A percentile compares a stretch with the other conserved stretches of the same genome.
Evolutionary conservation across 2,329 filamentous ascomycete species (phyloP).

Genomic region (Aspergillus sp.): DNA sequence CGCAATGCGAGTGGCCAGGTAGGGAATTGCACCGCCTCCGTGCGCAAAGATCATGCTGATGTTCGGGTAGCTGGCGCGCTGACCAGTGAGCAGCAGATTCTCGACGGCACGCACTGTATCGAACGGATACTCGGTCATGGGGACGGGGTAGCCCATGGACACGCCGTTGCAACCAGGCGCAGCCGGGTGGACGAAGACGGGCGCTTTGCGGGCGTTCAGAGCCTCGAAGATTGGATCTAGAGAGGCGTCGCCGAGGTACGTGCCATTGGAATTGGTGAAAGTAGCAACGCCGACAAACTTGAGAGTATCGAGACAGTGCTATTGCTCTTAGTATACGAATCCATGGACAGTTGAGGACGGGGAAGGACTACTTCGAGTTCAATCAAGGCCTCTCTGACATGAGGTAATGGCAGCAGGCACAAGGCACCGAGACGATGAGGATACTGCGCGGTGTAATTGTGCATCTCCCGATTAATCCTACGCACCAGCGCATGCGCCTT

Average conservation of each 20-base stretch:
- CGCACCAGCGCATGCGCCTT: neutral
- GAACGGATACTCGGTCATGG: conserved; percentile 27
- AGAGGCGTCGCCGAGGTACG: neutral
- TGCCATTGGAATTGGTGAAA: neutral
- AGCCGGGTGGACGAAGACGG: neutral
- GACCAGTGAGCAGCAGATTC: conserved; percentile 21
- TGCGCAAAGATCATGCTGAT: conserved; percentile 25
- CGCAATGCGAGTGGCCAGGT: conserved; percentile 22
- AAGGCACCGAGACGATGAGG: neutral
- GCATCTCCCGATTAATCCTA: neutral
- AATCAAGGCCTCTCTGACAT: neutral
- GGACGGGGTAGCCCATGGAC: conserved; percentile 10
- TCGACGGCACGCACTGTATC: conserved; percentile 25
- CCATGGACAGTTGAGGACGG: neutral
- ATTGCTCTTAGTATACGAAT: neutral
- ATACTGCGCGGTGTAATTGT: neutral
- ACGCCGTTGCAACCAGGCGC: neutral
- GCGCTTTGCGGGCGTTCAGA: neutral
- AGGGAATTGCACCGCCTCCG: conserved; percentile 24
- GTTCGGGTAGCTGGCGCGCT: conserved; percentile 18
- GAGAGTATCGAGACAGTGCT: neutral
- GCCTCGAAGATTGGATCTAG: neutral
- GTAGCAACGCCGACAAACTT: neutral
- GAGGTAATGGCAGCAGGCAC: neutral
- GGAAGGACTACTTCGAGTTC: neutral